phyloP scores from a whole-genome alignment of 1,284 basidiomycete species.

The Pseudomicrostroma phylloplanum region DNA sequence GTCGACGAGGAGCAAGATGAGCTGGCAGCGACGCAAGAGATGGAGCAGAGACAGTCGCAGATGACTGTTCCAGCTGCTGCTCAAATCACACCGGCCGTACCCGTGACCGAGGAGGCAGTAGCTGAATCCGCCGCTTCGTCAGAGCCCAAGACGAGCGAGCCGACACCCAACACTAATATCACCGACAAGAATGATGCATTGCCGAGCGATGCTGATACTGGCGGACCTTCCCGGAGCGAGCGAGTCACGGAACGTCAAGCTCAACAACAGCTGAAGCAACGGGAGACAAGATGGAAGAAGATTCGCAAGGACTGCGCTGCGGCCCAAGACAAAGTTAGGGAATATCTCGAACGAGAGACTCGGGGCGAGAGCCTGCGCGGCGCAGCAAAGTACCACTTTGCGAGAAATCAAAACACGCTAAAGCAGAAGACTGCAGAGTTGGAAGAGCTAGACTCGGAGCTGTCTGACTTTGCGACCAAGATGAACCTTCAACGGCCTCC shows the following conservation, averaged over 20 bases:
- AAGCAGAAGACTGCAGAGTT: not conserved
- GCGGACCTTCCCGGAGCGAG: no score
- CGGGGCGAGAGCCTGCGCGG: not conserved
- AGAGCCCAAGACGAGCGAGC: no score
- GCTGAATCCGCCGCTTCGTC: no score
- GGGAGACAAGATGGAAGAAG: not conserved
- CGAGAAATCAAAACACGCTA: not conserved
- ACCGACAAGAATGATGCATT: no score
- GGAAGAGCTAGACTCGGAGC: conserved; percentile 3
- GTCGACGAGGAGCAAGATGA: no score
- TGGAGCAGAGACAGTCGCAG: no score
- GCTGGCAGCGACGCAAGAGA: no score
- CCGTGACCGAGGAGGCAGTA: no score
- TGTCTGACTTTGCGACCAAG: not conserved
- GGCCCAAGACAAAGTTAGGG: not conserved
- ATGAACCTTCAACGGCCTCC: not conserved
- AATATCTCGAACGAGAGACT: not conserved
- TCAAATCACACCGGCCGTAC: no score
- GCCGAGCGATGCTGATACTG: no score
- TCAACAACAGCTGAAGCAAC: not conserved
- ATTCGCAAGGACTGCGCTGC: not conserved
- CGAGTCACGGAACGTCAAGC: not conserved
- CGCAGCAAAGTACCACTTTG: not conserved
- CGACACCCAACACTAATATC: no score
- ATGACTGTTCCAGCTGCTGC: no score